These are phyloP conservation scores for Termitomyces eurrhizus DNA, from an alignment of 768 basidiomycete genomes.

Conservation along the genomic window DNA sequence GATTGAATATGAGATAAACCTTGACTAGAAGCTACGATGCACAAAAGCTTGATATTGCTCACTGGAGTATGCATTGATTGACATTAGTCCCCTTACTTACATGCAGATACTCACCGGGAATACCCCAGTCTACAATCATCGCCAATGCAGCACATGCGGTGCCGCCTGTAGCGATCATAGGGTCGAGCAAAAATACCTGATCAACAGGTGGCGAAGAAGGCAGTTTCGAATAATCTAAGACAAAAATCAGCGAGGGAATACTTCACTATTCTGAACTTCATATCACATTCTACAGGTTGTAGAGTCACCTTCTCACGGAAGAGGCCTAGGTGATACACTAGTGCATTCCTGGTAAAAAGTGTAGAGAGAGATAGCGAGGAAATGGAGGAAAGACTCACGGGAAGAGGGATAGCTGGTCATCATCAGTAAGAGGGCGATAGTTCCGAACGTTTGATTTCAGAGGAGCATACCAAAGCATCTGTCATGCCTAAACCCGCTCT, in stretches of 20 bases:
- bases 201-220: conserved; percentile 76
- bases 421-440: conserved; percentile 1
- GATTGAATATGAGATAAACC: conserved; percentile 66
- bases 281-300: conserved; percentile 85
- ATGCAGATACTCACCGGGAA: conserved; percentile 45
- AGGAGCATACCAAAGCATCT: conserved; percentile 59
- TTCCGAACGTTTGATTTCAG: neutral
- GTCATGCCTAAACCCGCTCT: conserved; percentile 94
- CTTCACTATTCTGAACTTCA: neutral
- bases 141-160: conserved; percentile 84
- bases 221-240: conserved; percentile 84
- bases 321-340: conserved; percentile 88
- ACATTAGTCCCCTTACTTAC: conserved; percentile 1
- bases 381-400: conserved; percentile 47
- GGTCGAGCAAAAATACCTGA: conserved; percentile 84
- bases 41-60: conserved; percentile 74
- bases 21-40: conserved; percentile 71
- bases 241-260: neutral
- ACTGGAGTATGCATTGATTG: conserved; percentile 31
- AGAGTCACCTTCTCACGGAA: conserved; percentile 84
- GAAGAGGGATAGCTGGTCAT: conserved; percentile 61
- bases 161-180: conserved; percentile 91
- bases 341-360: conserved; percentile 49
- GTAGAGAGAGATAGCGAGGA: neutral
- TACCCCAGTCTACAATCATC: conserved; percentile 86